Percentiles rank a stretch among this genome's conserved stretches.
Evolutionary conservation across 1,284 basidiomycete species (phyloP).

Genomic region (Gomphus bonarii): DNA sequence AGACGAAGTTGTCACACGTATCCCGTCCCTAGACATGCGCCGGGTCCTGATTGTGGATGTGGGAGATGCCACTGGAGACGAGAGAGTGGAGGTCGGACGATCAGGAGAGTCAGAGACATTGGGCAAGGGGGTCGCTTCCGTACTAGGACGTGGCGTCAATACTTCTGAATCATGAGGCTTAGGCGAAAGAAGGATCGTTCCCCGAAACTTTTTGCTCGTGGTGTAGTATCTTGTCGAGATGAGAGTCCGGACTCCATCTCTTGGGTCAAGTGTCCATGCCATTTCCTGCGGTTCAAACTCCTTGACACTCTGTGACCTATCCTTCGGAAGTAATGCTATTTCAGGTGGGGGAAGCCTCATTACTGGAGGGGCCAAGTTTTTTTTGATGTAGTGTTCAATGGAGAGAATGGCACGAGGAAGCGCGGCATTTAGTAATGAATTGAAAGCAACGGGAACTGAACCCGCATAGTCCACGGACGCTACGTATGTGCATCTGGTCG

Average conservation of each 20-base stretch:
- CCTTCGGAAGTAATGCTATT: slow-evolving; percentile 43
- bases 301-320: slow-evolving; percentile 19
- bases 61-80: slow-evolving; percentile 3
- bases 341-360: slow-evolving; percentile 54
- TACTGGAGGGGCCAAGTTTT: slow-evolving; percentile 44
- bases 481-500: slow-evolving; percentile 83
- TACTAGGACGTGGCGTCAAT: neutral
- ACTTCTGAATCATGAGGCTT: neutral
- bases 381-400: slow-evolving; percentile 63
- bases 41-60: slow-evolving; percentile 6
- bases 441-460: slow-evolving; percentile 78
- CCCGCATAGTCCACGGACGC: slow-evolving; percentile 87
- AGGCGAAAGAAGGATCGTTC: slow-evolving; percentile 31
- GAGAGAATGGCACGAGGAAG: slow-evolving; percentile 60
- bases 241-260: slow-evolving; percentile 46
- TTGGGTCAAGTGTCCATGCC: slow-evolving; percentile 47
- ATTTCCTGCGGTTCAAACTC: neutral
- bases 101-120: neutral
- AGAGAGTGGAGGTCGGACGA: neutral
- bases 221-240: slow-evolving; percentile 40
- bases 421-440: slow-evolving; percentile 78
- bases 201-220: slow-evolving; percentile 37
- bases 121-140: neutral
- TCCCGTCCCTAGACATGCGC: neutral
- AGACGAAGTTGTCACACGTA: neutral